These are phyloP conservation scores for Botrytis squamosa DNA, from an alignment of 2,329 filamentous ascomycete species.

Conservation along the genomic window DNA sequence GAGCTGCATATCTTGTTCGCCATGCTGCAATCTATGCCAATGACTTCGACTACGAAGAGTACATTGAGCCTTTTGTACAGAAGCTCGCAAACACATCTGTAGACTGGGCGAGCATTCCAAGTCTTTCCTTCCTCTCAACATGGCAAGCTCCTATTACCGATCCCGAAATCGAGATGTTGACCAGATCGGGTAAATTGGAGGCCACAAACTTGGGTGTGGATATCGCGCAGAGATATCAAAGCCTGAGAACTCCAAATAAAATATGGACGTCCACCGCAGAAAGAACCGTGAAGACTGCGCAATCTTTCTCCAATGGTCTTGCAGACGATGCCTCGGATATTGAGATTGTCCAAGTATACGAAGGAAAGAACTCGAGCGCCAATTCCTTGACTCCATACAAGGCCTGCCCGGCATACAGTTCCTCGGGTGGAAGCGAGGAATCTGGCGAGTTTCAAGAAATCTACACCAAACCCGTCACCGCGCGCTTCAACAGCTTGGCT, in stretches of 20 bases:
- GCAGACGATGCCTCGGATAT: conserved; percentile 46
- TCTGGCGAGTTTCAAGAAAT: conserved; percentile 42
- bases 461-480: conserved; percentile 52
- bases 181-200: conserved; percentile 32
- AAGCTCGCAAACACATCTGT: conserved; percentile 49
- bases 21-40: conserved; percentile 53
- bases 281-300: conserved; percentile 49
- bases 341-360: conserved; percentile 45
- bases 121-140: conserved; percentile 33
- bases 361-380: conserved; percentile 49
- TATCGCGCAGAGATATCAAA: conserved; percentile 35
- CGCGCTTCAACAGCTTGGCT: conserved; percentile 46
- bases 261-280: conserved; percentile 55
- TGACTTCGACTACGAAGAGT: conserved; percentile 51
- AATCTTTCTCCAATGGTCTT: conserved; percentile 49
- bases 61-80: conserved; percentile 50
- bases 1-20: conserved; percentile 49
- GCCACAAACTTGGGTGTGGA: conserved; percentile 35
- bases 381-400: conserved; percentile 55
- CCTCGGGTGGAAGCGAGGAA: conserved; percentile 49
- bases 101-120: conserved; percentile 44
- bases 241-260: conserved; percentile 46
- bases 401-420: conserved; percentile 52
- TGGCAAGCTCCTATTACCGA: conserved; percentile 35
- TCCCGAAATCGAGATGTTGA: conserved; percentile 35